Evolutionary conservation across 129 eudicot species (phyloP), one percentile per base, ranked within the genome.

Genomic region (Flaveria sonorensis): DNA sequence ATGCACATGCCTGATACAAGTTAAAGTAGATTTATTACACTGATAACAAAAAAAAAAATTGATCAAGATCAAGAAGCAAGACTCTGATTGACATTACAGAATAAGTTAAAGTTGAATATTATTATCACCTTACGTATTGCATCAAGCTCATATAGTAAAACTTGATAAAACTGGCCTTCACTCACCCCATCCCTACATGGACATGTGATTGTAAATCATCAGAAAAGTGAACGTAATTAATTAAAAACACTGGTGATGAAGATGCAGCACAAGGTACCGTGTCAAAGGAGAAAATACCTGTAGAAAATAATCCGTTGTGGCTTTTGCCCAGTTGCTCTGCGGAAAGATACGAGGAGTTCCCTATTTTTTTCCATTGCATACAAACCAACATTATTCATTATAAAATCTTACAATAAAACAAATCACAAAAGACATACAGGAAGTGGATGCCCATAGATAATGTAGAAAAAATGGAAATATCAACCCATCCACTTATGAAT

Each of bases 111-210:
- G 4, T 47, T 26, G 21, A 51, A 48, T 57, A 36, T 51, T 28
- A 48, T 75, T 75, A 43, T 65, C 51, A 92, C 98, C 96, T 88
- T 92, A 12, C 98, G 93, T 63, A 92, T 92, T 18, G 98, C 98
- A 86, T 90, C 96, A 59, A 92, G 94, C 47, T 92, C 98, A 63
- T 84, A 86, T 18, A 89, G 94, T 79, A 92, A 48, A 43, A 92
- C 96, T 83, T 92, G 98, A 75, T 90, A 90, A 65, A 92, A 92
- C 60, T 92, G 98, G 0, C 98, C 98, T 72, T 92, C 98, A 46
- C 98, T 92, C 24, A 92, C 98, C 19, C 98, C 98, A 88, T 92
- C 98, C 90, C 98, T 92, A 80, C 60, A 80, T 47, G 19, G 19
- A 68, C 71, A 74, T 3, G 21, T 6, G 21, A 52, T 32, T 20